Evolutionary conservation across 2,329 filamentous ascomycete genomes (phyloP).

Genomic region (Colletotrichum limetticola): DNA sequence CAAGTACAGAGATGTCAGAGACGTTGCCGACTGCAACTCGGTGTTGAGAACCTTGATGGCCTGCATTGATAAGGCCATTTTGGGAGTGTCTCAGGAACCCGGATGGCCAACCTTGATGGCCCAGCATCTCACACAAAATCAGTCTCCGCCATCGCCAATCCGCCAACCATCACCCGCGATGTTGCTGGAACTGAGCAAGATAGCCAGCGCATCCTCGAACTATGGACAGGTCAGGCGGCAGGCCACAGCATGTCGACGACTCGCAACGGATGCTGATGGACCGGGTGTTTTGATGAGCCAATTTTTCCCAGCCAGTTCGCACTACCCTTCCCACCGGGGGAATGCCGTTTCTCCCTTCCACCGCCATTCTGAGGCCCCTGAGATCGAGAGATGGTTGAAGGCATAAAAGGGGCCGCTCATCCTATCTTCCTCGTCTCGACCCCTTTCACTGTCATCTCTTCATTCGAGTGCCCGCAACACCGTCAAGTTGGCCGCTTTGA

Average conservation of each 20-base stretch:
- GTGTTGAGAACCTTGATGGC: constrained; percentile 34
- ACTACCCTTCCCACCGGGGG: neutral
- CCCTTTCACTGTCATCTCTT: neutral
- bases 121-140: neutral
- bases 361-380: constrained; percentile 18
- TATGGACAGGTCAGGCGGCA: constrained; percentile 7
- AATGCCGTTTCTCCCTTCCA: constrained; percentile 18
- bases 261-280: constrained; percentile 5
- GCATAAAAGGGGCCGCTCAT: constrained; percentile 18
- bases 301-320: constrained; percentile 14
- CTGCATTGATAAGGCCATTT: constrained; percentile 20
- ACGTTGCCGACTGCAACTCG: neutral
- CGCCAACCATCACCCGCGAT: constrained; percentile 21
- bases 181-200: neutral
- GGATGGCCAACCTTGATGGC: constrained; percentile 37
- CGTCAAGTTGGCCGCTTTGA: neutral
- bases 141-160: neutral
- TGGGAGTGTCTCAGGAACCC: constrained; percentile 17
- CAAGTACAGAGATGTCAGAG: neutral
- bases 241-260: neutral
- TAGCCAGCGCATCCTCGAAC: constrained; percentile 18
- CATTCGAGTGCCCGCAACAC: neutral
- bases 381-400: neutral
- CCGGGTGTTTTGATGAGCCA: constrained; percentile 26
- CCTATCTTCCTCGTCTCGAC: neutral